These are phyloP conservation scores for Nadsonia fulvescens DNA, from an alignment of 805 yeast genomes.

Conservation along the genomic window DNA sequence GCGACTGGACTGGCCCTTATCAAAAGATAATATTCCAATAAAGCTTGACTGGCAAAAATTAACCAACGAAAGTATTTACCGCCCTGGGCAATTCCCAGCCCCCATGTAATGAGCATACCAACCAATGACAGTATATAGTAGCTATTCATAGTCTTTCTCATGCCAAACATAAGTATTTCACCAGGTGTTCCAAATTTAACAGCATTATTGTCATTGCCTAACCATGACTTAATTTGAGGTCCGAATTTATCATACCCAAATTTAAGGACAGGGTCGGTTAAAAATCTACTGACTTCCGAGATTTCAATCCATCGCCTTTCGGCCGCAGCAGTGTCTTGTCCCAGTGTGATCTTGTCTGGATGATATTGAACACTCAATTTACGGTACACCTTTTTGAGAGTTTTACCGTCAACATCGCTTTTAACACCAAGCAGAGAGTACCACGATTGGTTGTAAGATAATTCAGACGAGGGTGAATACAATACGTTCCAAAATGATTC, in stretches of 20 bases:
- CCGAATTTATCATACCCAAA: constrained; percentile 74
- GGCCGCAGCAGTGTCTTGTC: constrained; percentile 7
- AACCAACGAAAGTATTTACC: constrained; percentile 1
- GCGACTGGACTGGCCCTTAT: too few relatives aligned
- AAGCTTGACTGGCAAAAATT: too few relatives aligned
- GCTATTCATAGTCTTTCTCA: constrained; percentile 3
- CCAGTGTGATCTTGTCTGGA: constrained; percentile 18
- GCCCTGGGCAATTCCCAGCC: constrained; percentile 8
- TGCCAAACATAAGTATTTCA: constrained; percentile 6
- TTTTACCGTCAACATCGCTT: constrained; percentile 8
- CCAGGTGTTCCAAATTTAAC: constrained; percentile 4
- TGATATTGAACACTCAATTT: constrained; percentile 13
- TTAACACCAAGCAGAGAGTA: constrained; percentile 12
- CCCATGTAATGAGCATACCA: constrained; percentile 8
- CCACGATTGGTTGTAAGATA: constrained; percentile 7
- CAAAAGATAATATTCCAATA: too few relatives aligned
- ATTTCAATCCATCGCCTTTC: constrained; percentile 27
- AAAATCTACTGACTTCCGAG: constrained; percentile 57
- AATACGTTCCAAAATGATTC: constrained; percentile 10
- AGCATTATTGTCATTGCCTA: neutral
- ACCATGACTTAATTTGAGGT: constrained; percentile 18
- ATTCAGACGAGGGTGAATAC: constrained; percentile 3
- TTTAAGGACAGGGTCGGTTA: constrained; percentile 61
- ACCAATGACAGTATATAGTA: constrained; percentile 9
- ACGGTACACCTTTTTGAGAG: constrained; percentile 11